phyloP scores from a whole-genome alignment of 495 filamentous ascomycete species.

The Amorphotheca resinae region DNA sequence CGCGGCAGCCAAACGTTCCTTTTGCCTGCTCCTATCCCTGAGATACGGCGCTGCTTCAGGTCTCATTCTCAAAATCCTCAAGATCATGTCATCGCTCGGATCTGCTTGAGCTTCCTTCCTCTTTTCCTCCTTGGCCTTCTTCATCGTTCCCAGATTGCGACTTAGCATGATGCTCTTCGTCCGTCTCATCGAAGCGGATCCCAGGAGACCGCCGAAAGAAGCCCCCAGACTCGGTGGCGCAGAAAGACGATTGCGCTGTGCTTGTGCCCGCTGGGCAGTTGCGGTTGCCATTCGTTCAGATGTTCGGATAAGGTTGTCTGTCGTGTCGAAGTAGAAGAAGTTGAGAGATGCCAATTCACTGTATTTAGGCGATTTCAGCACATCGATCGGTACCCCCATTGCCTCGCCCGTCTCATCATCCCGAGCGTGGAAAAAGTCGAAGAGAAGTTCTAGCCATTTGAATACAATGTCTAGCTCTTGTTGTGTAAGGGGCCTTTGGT shows the following conservation, averaged over 20 bases:
- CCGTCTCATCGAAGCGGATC: constrained; percentile 54
- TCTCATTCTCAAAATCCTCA: constrained; percentile 90
- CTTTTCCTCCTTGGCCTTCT: constrained; percentile 88
- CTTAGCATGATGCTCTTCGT: constrained; percentile 93
- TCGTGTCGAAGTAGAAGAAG: constrained; percentile 96
- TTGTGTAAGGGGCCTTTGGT: constrained; percentile 73
- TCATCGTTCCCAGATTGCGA: constrained; percentile 92
- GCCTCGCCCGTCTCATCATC: constrained; percentile 80
- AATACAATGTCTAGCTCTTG: constrained; percentile 92
- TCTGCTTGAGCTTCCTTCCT: constrained; percentile 90
- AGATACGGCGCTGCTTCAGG: constrained; percentile 88
- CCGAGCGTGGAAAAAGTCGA: constrained; percentile 88
- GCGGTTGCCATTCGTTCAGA: constrained; percentile 92
- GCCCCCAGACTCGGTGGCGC: constrained; percentile 50
- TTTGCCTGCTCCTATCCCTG: constrained; percentile 81
- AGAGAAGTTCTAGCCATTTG: constrained; percentile 84
- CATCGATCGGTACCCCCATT: constrained; percentile 76
- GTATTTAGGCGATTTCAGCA: constrained; percentile 94
- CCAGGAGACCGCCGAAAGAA: constrained; percentile 53
- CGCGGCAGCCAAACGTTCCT: constrained; percentile 79
- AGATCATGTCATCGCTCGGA: constrained; percentile 95
- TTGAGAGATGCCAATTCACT: constrained; percentile 90
- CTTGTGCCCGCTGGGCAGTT: constrained; percentile 65
- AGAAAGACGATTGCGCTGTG: constrained; percentile 57
- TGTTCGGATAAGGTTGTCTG: constrained; percentile 81